Base-by-base conservation (phyloP, 345 rosid genomes). In the Populus pruinosa region DNA sequence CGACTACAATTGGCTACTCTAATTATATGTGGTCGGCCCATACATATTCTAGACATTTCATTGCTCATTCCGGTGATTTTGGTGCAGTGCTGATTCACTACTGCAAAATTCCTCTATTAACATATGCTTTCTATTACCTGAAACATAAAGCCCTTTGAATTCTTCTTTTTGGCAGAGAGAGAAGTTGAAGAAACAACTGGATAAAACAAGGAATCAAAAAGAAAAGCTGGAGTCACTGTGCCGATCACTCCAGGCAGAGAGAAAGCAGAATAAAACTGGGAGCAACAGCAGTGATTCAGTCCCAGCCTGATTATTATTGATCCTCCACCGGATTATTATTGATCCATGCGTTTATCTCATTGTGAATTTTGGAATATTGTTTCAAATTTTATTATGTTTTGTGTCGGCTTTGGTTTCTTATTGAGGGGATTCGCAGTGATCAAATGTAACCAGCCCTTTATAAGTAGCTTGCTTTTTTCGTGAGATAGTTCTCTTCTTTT, bases 191-290 rank as follows among this genome's bases (percentile, higher is more conserved):
- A 90, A 91, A 82, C 91, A 84, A 71, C 79, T 93, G 79, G 94
- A 93, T 90, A 95, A 90, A 86, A 87, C 89, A 29, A 95, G 88
- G 90, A 95, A 95, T 70, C 99, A 95, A 85, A 95, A 95, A 83
- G 96, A 90, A 59, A 93, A 88, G 86, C 93, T 91, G 44, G 99
- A 95, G 83, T 91, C 94, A 11, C 83, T 93, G 75, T 95, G 96
- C 85, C 87, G 98, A 69, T 89, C 96, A n/a, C 97, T 93, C 79
- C 99, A 91, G 81, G 94, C 96, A 12, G 97, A 95, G 83, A 86
- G 98, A 86, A 93, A 88, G 79, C 96, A 88, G 76, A 86, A 79
- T 67, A 63, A 87, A 0, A 64, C 20, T 2, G 82, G 63, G 43
- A 71, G 81, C 80, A 86, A 64, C 78, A 68, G 64, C 78, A 67